Conservation (phyloP, 139 green algal genomes). For the Dunaliella sp. region DNA sequence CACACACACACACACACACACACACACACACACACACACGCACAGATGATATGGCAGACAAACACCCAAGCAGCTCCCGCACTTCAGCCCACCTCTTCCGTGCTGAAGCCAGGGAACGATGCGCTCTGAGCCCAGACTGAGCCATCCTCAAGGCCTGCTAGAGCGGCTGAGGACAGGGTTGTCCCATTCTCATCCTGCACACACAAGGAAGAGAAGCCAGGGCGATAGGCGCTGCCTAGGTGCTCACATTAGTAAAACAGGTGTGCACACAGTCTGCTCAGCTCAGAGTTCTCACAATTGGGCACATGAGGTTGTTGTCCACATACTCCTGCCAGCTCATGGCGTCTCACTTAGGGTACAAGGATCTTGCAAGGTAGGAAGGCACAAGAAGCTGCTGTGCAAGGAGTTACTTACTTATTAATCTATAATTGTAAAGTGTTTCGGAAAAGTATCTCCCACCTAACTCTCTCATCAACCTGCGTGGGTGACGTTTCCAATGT, state of each 20-base stretch:
- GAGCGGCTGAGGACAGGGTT: slow-evolving; percentile 19
- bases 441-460: not conserved
- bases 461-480: not conserved
- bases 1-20: too few species aligned
- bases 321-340: slow-evolving; percentile 18
- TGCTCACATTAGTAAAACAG: too few species aligned
- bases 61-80: not conserved
- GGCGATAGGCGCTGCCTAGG: too few species aligned
- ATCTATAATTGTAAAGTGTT: not conserved
- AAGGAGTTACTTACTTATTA: not conserved
- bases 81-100: slow-evolving; percentile 1
- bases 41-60: too few species aligned
- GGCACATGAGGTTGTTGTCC: slow-evolving; percentile 28
- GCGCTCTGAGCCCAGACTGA: slow-evolving; percentile 11
- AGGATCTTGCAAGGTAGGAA: not conserved
- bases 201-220: too few species aligned
- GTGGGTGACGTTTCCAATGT: not conserved
- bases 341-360: not conserved
- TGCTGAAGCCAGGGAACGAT: slow-evolving; percentile 17
- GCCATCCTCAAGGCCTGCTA: slow-evolving; percentile 9
- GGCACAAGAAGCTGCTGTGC: not conserved
- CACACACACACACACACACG: too few species aligned
- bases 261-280: too few species aligned
- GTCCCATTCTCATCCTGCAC: slow-evolving; percentile 3
- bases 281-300: too few species aligned